Conservation (phyloP, 1,139 yeast genomes). For the Pichia sp. region DNA sequence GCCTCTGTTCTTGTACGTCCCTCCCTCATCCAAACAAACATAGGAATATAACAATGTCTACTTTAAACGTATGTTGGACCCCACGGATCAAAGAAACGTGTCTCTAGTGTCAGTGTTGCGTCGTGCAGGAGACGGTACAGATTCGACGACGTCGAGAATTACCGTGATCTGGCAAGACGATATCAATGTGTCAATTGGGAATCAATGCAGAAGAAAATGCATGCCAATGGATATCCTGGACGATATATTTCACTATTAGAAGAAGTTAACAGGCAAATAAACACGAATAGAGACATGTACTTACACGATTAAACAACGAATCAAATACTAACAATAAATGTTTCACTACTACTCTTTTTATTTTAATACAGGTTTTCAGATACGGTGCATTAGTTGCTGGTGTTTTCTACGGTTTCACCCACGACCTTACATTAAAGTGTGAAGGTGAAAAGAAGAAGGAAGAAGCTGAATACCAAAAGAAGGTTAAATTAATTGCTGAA, state of each 20-base stretch:
- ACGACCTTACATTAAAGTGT: constrained; percentile 67
- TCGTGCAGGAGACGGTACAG: too few relatives aligned
- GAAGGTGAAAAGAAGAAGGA: constrained; percentile 59
- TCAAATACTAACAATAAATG: background rate
- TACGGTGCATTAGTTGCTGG: constrained; percentile 93
- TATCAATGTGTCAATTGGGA: too few relatives aligned
- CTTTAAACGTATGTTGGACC: constrained; percentile 39
- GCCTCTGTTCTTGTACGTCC: too few relatives aligned
- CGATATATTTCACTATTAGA: too few relatives aligned
- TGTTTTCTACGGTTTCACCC: constrained; percentile 83
- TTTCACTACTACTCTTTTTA: background rate
- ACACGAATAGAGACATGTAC: too few relatives aligned
- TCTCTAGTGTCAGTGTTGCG: too few relatives aligned
- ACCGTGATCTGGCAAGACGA: too few relatives aligned
- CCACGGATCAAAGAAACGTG: background rate
- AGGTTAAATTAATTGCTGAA: constrained; percentile 75
- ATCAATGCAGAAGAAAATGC: too few relatives aligned
- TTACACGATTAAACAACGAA: background rate
- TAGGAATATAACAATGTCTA: constrained; percentile 37
- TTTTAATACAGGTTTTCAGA: constrained; percentile 53
- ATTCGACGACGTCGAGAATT: too few relatives aligned
- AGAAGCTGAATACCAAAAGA: constrained; percentile 57
- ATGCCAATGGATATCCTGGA: too few relatives aligned
- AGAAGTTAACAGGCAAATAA: too few relatives aligned
- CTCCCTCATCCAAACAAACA: background rate